Evolutionary conservation across 2,329 filamentous ascomycete genomes (phyloP), one percentile per base, ranked within the genome.

Genomic region (Lasiodiplodia theobromae): DNA sequence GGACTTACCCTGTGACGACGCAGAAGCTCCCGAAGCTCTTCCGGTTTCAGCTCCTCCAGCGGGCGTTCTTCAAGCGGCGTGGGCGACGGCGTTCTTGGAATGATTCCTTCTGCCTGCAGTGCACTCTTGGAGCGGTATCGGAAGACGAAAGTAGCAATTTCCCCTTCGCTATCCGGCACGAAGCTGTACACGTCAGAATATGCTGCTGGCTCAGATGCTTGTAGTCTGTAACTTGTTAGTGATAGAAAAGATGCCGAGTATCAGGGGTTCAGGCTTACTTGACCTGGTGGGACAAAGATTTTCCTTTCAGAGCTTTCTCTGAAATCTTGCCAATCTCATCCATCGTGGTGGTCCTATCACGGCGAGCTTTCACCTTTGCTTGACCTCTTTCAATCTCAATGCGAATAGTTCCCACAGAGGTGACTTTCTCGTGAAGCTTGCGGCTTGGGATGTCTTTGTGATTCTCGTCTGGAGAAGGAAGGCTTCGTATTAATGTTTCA

Each of bases 61-160:
- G 73, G 69, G 28, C 72, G 52, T 8, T 74, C 68, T 49, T 76
- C 71, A 0, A 74, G 49, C 6, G 72, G 72, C n/a, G 71, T 66
- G 0, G 75, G 78, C 14, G 69, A 75, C 1, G 75, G 76, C 1
- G 67, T 74, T 16, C 74, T 73, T 3, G 73, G 74, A 18, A 81
- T 74, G 34, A 82, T 70, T 7, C 74, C 49, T 2, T 81, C 72
- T 1, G 74, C 71, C 67, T 79, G 74, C 0, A 82, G 72, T 34
- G 73, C 69, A 11, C 69, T 75, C 76, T 25, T 53, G 12, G 74
- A 75, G 1, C 75, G 70, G 68, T 77, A 78, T 51, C 71, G 73
- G 68, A 77, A 76, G 16, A 68, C 69, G 67, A 77, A 76, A 2
- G 47, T 69, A 4, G 72, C 73, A 28, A 75, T 53, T 1, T 8